phyloP scores from a whole-genome alignment of 345 rosid genomes.

The Acer yangbiense region DNA sequence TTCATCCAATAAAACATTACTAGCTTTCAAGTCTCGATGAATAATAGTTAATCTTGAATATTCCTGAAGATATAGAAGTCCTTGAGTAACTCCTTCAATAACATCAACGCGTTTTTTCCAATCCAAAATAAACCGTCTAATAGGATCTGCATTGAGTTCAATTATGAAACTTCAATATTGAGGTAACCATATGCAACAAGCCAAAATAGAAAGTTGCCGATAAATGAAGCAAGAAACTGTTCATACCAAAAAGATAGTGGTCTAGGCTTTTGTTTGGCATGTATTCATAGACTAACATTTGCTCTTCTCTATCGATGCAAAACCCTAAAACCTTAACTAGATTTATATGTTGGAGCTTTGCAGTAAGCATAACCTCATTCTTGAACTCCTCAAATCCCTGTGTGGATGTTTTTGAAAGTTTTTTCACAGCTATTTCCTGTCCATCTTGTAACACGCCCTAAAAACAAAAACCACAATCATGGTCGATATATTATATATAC shows the following conservation, averaged over 20 bases:
- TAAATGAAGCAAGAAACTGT: background rate
- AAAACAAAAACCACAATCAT: background rate
- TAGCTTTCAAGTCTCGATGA: too few relatives aligned
- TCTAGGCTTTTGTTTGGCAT: constrained; percentile 45
- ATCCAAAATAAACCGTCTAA: too few relatives aligned
- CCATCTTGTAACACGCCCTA: constrained; percentile 36
- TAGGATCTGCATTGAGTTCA: too few relatives aligned
- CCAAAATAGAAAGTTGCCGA: too few relatives aligned
- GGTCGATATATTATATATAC: background rate
- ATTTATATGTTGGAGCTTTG: constrained; percentile 50
- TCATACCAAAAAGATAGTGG: constrained; percentile 33
- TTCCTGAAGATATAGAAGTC: too few relatives aligned
- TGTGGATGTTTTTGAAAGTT: constrained; percentile 40
- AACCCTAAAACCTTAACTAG: constrained; percentile 36
- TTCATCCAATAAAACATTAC: too few relatives aligned
- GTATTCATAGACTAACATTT: constrained; percentile 47
- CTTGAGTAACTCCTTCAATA: too few relatives aligned
- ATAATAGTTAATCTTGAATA: too few relatives aligned
- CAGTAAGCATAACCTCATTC: constrained; percentile 43
- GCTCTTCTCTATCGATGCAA: constrained; percentile 40
- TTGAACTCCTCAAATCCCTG: constrained; percentile 46
- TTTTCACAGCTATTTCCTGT: constrained; percentile 46
- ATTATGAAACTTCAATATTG: background rate
- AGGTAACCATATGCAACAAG: too few relatives aligned
- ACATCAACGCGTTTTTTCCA: too few relatives aligned